A percentile compares a stretch with the other conserved stretches of the same genome.
phyloP scores from a whole-genome alignment of 441 rosid genomes.

The Syzygium malaccense region DNA sequence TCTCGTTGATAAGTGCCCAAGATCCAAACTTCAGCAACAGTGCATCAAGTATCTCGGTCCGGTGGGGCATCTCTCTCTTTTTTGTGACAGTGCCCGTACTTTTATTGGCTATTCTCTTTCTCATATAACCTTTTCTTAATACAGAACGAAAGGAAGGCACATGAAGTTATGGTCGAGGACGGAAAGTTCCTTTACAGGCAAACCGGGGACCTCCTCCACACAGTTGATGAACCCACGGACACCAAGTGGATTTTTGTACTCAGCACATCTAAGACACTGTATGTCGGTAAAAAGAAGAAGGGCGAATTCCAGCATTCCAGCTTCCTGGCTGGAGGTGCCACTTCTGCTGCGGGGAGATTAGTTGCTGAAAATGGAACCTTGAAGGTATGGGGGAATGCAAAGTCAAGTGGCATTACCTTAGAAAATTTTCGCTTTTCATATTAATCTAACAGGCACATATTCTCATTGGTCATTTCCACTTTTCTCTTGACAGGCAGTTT shows the following conservation, averaged over 20 bases:
- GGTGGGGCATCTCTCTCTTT: slow-evolving; percentile 31
- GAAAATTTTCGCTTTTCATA: not conserved
- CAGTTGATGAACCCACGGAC: slow-evolving; percentile 42
- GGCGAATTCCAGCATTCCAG: slow-evolving; percentile 96
- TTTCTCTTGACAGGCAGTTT: not conserved
- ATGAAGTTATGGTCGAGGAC: slow-evolving; percentile 60
- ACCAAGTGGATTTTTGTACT: slow-evolving; percentile 95
- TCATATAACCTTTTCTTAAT: not conserved
- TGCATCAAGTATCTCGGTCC: slow-evolving; percentile 96
- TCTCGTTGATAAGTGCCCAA: slow-evolving; percentile 57
- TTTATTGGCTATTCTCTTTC: slow-evolving; percentile 1
- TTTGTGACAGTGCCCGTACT: not conserved
- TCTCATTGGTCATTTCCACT: not conserved
- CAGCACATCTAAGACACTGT: slow-evolving; percentile 69
- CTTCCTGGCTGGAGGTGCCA: slow-evolving; percentile 97
- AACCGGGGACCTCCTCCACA: slow-evolving; percentile 50
- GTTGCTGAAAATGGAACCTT: slow-evolving; percentile 60
- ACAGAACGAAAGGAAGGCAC: slow-evolving; percentile 78
- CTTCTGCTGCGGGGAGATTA: slow-evolving; percentile 82
- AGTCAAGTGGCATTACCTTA: not conserved
- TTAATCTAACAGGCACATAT: not conserved
- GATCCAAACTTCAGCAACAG: slow-evolving; percentile 71
- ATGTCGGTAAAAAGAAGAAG: slow-evolving; percentile 75
- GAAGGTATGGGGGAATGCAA: slow-evolving; percentile 34
- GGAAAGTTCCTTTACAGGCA: slow-evolving; percentile 62